Conservation (phyloP, 148 eudicot genomes). For the Fagopyrum homotropicum region DNA sequence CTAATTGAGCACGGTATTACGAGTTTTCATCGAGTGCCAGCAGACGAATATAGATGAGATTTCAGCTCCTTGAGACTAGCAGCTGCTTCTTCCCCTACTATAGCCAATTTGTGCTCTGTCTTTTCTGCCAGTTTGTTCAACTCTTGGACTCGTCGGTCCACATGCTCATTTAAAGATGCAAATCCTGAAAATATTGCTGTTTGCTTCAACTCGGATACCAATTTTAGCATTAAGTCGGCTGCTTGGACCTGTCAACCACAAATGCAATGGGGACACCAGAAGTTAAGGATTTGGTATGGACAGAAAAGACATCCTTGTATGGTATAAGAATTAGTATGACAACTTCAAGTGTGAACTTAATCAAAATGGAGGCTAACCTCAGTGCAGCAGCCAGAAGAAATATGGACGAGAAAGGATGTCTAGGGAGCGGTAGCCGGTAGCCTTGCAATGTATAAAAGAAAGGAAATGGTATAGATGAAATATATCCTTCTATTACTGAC, state of each 20-base stretch:
- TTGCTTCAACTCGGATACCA: conserved; percentile 82
- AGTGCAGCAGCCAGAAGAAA: no score
- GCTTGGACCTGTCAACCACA: conserved; percentile 66
- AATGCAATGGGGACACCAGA: background rate
- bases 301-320: no score
- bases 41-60: conserved; percentile 69
- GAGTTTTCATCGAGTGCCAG: conserved; percentile 12
- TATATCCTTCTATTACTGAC: no score
- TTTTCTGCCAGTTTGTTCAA: conserved; percentile 53
- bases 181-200: conserved; percentile 87
- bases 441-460: no score
- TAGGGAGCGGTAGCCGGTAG: no score
- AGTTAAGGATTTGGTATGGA: no score
- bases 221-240: conserved; percentile 71
- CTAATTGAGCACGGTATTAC: background rate
- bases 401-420: no score
- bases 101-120: conserved; percentile 46
- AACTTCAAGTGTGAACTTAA: no score
- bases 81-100: conserved; percentile 88
- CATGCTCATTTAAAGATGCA: conserved; percentile 85
- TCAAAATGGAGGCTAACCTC: no score
- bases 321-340: no score
- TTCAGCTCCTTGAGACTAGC: conserved; percentile 86
- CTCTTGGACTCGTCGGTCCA: conserved; percentile 62
- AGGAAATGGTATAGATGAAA: no score